phyloP scores from a whole-genome alignment of 345 rosid genomes.

The Eutrema japonicum region DNA sequence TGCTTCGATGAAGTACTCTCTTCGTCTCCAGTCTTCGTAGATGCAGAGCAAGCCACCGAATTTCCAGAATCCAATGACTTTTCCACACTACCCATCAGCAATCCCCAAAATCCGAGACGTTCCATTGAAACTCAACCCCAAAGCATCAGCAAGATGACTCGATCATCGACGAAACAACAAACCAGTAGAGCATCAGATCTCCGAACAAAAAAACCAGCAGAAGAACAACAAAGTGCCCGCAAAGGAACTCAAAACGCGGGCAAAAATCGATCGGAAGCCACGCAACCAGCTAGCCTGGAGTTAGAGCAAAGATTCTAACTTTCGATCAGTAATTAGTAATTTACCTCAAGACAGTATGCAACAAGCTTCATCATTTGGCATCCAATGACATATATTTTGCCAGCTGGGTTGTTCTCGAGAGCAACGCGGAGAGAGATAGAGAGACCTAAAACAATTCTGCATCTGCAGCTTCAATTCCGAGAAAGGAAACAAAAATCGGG shows the following conservation, averaged over 20 bases:
- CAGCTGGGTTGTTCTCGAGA: conserved; percentile 37
- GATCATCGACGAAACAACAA: conserved; percentile 18
- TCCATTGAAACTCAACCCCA: conserved; percentile 36
- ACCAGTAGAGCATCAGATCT: conserved; percentile 29
- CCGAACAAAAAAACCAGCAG: conserved; percentile 13
- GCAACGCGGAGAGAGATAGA: conserved; percentile 22
- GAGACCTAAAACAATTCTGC: conserved; percentile 33
- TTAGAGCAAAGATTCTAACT: conserved; percentile 39
- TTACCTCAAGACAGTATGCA: conserved; percentile 34
- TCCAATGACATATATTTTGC: conserved; percentile 26
- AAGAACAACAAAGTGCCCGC: conserved; percentile 16
- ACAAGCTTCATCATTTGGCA: conserved; percentile 29
- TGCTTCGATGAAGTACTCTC: conserved; percentile 59
- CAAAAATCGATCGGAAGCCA: conserved; percentile 34
- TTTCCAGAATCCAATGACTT: conserved; percentile 58
- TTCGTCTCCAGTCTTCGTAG: conserved; percentile 45
- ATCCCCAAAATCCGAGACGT: conserved; percentile 46
- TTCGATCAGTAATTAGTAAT: conserved; percentile 18
- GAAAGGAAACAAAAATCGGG: conserved; percentile 17
- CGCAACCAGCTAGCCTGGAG: conserved; percentile 37
- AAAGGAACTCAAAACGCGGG: conserved; percentile 32
- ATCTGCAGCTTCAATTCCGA: conserved; percentile 33
- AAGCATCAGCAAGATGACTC: conserved; percentile 7
- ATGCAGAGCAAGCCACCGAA: conserved; percentile 43
- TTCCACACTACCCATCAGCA: conserved; percentile 57